These are phyloP conservation scores for Candida tetrigidarum DNA, from an alignment of 1,139 yeast genomes.

Conservation along the genomic window DNA sequence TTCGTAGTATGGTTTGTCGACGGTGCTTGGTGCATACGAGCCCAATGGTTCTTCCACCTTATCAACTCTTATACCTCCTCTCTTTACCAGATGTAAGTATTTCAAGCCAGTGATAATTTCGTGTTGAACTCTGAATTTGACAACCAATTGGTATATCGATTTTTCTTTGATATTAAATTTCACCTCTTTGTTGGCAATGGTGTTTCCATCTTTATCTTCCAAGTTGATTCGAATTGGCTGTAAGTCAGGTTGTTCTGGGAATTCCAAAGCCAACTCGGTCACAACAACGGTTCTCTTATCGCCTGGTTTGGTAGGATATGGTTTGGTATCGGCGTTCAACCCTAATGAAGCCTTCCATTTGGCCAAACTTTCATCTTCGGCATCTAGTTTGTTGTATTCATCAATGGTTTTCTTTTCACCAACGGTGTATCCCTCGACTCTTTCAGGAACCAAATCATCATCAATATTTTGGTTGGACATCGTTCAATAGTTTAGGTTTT, in stretches of 20 bases:
- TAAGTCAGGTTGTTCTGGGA: slow-evolving; percentile 61
- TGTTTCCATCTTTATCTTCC: slow-evolving; percentile 56
- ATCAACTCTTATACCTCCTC: slow-evolving; percentile 87
- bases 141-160: slow-evolving; percentile 70
- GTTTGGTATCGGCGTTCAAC: slow-evolving; percentile 53
- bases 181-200: slow-evolving; percentile 51
- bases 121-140: slow-evolving; percentile 86
- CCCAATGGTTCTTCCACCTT: slow-evolving; percentile 89
- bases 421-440: slow-evolving; percentile 72
- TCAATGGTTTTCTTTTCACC: slow-evolving; percentile 85
- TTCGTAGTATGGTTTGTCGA: slow-evolving; percentile 79
- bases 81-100: slow-evolving; percentile 83
- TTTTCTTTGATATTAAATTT: slow-evolving; percentile 80
- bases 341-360: slow-evolving; percentile 96
- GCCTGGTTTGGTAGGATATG: slow-evolving; percentile 68
- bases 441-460: slow-evolving; percentile 68
- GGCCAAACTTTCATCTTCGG: slow-evolving; percentile 87
- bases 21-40: slow-evolving; percentile 89
- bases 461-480: slow-evolving; percentile 27
- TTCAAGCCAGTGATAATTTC: slow-evolving; percentile 90
- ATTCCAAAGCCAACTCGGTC: slow-evolving; percentile 71
- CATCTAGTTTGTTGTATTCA: slow-evolving; percentile 83
- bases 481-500: not conserved
- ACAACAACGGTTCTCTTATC: slow-evolving; percentile 82
- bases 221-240: slow-evolving; percentile 66